These are phyloP conservation scores for Penicillium cataractarum DNA, from an alignment of 495 filamentous ascomycete genomes.

Conservation along the genomic window DNA sequence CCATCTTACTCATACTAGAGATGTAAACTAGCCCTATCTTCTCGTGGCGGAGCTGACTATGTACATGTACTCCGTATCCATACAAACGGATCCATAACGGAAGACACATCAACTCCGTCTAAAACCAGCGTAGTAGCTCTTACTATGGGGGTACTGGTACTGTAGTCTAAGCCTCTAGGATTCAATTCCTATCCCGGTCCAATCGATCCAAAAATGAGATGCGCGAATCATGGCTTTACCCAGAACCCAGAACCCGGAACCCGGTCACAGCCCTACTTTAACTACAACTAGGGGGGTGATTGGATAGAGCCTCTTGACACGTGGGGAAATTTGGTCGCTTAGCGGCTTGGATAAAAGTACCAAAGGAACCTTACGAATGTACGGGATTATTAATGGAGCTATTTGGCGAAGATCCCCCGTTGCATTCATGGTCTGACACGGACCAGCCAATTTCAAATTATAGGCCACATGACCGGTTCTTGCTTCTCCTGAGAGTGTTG, in stretches of 20 bases:
- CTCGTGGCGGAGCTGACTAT: background rate
- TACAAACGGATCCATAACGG: background rate
- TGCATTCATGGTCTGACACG: background rate
- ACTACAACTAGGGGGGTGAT: background rate
- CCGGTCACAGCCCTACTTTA: background rate
- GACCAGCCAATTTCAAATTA: constrained; percentile 1
- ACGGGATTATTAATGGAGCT: background rate
- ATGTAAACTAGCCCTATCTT: background rate
- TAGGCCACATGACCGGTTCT: constrained; percentile 1
- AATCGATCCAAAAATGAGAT: background rate
- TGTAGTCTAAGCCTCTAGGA: no score
- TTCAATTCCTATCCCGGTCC: background rate
- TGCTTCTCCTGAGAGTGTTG: background rate
- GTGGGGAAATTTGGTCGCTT: background rate
- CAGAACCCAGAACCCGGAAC: background rate
- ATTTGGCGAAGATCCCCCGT: background rate
- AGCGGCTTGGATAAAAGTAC: background rate
- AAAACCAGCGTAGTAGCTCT: no score
- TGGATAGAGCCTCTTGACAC: background rate
- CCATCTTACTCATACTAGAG: no score
- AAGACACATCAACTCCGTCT: background rate
- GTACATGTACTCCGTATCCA: background rate
- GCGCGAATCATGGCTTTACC: background rate
- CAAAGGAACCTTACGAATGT: no score
- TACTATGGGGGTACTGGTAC: no score